Base-by-base conservation (phyloP, 1,139 yeast genomes). In the Geotrichum carabidarum region DNA sequence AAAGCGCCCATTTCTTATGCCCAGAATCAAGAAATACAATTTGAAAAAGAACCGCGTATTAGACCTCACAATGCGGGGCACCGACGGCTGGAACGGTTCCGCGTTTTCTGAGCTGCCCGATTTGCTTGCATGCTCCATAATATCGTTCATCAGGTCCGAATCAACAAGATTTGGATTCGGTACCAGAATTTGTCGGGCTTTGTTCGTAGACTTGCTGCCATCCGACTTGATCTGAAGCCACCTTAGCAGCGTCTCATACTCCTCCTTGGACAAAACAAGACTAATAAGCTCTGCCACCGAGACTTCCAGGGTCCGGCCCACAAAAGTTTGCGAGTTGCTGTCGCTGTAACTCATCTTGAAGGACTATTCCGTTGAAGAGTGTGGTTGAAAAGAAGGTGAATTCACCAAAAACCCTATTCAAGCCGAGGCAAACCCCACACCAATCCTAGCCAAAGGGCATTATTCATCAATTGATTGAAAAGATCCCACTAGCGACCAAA, bases 151-250 rank as follows among this genome's bases (percentile, higher is more conserved):
- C n/a, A 40, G n/a, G 4, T 18, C 55, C n/a, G 51, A 37, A 18
- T 52, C 55, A 1, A 52, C 49, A 30, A 48, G 35, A 2, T 43
- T 32, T 9, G 55, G 49, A 15, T 48, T n/a, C 14, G 55, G 55
- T 22, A 47, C 27, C n/a, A 47, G 43, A 30, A 47, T 30, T 9
- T 43, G 27, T 17, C 42, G 42, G 30, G 48, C 38, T 44, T 22
- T 14, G 18, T 38, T 22, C n/a, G 46, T 8, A 4, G 36, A 15
- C n/a, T 31, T 6, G 27, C 30, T 18, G 8, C 43, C 34, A 17
- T 40, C 30, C 1, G 18, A 14, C 14, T 37, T 9, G 15, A 47
- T 12, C 14, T 47, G 11, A 14, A 34, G 31, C 50, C 44, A 31
- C 8, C 18, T 11, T 17, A 52, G 48, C 2, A 52, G 15, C 5